Base-by-base conservation (phyloP, 306 rosid species). In the Ochetophila trinervis region DNA sequence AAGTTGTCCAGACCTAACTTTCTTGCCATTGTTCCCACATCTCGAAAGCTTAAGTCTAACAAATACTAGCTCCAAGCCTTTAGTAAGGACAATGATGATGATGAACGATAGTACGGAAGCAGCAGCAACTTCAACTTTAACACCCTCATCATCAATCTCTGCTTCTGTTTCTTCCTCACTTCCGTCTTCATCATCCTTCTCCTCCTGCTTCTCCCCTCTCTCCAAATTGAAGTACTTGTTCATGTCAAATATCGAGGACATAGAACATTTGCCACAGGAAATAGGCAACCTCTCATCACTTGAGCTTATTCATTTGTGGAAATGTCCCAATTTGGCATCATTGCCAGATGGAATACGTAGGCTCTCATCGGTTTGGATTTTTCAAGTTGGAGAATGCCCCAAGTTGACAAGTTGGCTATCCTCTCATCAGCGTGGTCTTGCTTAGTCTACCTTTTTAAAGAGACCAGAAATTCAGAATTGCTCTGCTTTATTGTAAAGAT, bases 271-370 rank as follows among this genome's bases (percentile, higher is more conserved):
- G 5, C 19, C 40, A 57, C 17, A 24, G 8, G 18, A 18, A 36
- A 57, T 57, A 24, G 40, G 61, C 5, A 15, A 57, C 40, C 61
- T 57, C 42, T 12, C 20, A 27, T 13, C 19, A 0, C 61, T 24
- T 57, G 19, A 30, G n/a, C 24, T n/a, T 24, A 36, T 56, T 12
- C 18, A 24, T 1, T 23, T 56, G 11, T 27, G 11, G 8, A 19
- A 56, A 23, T 56, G 61, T 30, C 61, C 61, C 40, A 57, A 57
- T 13, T 57, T 57, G 61, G 16, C 20, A 57, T 57, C 61, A 57
- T 27, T 57, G 36, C 42, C 61, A 27, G 40, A 24, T 17, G 40
- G 15, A 7, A 27, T 27, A 20, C 20, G 40, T 8, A 57, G 12
- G 11, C 42, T 57, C 42, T 13, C 19, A 9, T 57, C 16, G 19